phyloP scores from a whole-genome alignment of 164 flowering plant species.

The Chimonanthus salicifolius region DNA sequence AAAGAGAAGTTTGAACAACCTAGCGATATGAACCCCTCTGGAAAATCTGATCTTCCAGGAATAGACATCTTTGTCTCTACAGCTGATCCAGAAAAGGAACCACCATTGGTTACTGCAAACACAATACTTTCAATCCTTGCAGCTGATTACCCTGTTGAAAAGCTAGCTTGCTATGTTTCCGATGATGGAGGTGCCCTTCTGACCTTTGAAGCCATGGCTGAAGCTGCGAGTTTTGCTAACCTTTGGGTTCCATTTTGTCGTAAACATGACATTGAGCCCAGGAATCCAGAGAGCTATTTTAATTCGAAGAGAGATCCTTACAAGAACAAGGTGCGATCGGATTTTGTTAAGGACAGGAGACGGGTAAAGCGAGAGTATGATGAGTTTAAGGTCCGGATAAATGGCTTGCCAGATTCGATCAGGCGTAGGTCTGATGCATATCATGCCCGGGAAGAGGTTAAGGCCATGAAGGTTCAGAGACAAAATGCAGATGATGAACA shows the following conservation, averaged over 20 bases:
- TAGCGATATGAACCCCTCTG: constrained; percentile 59
- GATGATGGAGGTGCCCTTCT: constrained; percentile 86
- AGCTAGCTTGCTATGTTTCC: constrained; percentile 66
- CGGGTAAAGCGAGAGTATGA: constrained; percentile 74
- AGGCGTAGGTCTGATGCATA: constrained; percentile 82
- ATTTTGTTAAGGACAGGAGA: constrained; percentile 78
- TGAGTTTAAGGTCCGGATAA: constrained; percentile 81
- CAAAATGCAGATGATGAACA: constrained; percentile 55
- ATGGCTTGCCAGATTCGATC: constrained; percentile 80
- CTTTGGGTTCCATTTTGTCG: constrained; percentile 81
- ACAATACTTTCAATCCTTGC: constrained; percentile 74
- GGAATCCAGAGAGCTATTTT: constrained; percentile 78
- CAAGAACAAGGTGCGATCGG: constrained; percentile 60
- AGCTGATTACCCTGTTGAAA: constrained; percentile 72
- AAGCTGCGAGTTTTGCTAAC: constrained; percentile 76
- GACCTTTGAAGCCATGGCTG: constrained; percentile 88
- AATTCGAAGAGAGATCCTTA: constrained; percentile 59
- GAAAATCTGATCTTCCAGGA: constrained; percentile 78
- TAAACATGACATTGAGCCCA: constrained; percentile 70
- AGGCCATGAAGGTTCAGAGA: constrained; percentile 49
- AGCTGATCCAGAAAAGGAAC: constrained; percentile 86
- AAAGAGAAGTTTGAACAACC: constrained; percentile 73
- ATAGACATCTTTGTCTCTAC: constrained; percentile 74
- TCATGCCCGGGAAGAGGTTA: constrained; percentile 85
- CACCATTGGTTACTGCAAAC: constrained; percentile 75